Base-by-base conservation (phyloP, 2,329 filamentous ascomycete genomes). In the Neofusicoccum ribis region DNA sequence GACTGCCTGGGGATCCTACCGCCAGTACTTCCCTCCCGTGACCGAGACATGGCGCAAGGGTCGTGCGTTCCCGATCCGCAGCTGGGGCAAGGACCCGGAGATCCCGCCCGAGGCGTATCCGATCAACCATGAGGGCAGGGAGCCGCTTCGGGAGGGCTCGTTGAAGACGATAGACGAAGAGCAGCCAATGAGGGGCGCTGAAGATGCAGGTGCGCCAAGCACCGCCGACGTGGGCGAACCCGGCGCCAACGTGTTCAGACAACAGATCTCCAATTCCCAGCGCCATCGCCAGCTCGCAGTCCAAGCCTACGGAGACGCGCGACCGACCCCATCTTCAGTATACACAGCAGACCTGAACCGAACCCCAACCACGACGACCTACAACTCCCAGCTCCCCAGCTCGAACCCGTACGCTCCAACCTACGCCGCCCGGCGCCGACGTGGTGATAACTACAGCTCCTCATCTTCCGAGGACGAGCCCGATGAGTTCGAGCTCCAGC, bases 21-120 rank as follows among this genome's bases (percentile, higher is more conserved):
- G 84, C 51, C 85, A 87, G 71, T 88, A 88, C 71, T 88, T 87
- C 74, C 85, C 85, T 17, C 77, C 85, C 0, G 72, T 87, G 9
- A 78, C 76, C 44, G 83, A 87, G 70, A 77, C 83, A 5, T 85
- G 83, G 83, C 80, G 80, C 67, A 87, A 87, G 71, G 85, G 85
- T 9, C 82, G 85, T 9, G 85, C 85, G 27, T 84, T 86, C 70
- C 83, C 85, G 1, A 86, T 87, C 68, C 81, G 85, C 23, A 80
- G 79, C 31, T 87, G 85, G 85, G 85, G 83, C n/a, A 79, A 75
- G 12, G 79, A 80, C 44, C 81, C 82, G 3, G 70, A 72, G 4
- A 70, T 72, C 3, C 76, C 75, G 6, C 70, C 72, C 15, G 63
- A 64, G 15, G 61, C 60, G 8, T 68, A 49, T 27, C 39, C 69